Evolutionary conservation across 2,329 filamentous ascomycete genomes (phyloP).

Genomic region (Chaetomium sp.): DNA sequence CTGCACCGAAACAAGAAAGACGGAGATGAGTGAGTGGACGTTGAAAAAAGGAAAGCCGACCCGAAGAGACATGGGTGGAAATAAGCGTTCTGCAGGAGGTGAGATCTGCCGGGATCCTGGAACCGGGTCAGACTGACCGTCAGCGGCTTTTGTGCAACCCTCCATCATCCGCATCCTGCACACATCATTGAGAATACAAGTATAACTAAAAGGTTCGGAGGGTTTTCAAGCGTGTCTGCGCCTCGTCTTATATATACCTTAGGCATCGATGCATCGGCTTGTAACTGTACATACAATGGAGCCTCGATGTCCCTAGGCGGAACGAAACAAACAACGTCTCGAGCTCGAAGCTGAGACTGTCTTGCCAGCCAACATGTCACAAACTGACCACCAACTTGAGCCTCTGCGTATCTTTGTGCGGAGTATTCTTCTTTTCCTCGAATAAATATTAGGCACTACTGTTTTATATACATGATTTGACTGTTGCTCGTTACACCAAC

Average conservation of each 20-base stretch:
- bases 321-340: not conserved
- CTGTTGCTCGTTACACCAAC: not conserved
- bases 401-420: not conserved
- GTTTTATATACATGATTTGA: not conserved
- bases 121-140: not conserved
- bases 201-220: not conserved
- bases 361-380: not conserved
- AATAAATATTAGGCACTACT: constrained; percentile 9
- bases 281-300: not conserved
- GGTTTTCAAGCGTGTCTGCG: not conserved
- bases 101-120: not conserved
- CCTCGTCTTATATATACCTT: not conserved
- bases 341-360: not conserved
- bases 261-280: not conserved
- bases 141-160: not conserved
- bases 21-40: not conserved
- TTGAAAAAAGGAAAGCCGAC: constrained; percentile 1
- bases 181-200: no score
- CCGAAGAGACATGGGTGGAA: not conserved
- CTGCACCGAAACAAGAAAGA: not conserved
- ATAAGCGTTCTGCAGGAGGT: not conserved
- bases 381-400: not conserved
- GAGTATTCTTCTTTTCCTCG: not conserved
- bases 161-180: not conserved
- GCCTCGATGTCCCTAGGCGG: not conserved